Conservation (phyloP, 352 stramenopile species). For the Pythium sp. region DNA sequence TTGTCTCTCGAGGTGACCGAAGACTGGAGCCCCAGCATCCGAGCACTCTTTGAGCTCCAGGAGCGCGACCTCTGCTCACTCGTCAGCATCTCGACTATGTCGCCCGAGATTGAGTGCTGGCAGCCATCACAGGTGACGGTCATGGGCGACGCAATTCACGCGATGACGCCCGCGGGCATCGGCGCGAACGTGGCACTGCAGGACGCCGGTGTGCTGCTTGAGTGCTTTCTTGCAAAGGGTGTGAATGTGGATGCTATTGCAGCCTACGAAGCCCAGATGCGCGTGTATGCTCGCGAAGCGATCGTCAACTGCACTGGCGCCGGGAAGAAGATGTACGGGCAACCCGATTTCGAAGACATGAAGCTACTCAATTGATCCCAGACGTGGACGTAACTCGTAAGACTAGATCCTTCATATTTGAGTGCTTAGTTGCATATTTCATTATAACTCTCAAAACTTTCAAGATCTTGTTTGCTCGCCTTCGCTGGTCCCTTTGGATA, state of each 20-base stretch:
- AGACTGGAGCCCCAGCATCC: conserved; percentile 8
- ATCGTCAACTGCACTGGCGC: neutral
- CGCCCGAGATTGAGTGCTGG: conserved; percentile 7
- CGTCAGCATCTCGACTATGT: conserved; percentile 12
- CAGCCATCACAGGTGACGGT: conserved; percentile 3
- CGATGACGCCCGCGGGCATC: conserved; percentile 11
- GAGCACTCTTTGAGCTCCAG: conserved; percentile 10
- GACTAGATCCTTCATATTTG: neutral
- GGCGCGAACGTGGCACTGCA: conserved; percentile 13
- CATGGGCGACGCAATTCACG: conserved; percentile 14
- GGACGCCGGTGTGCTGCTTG: conserved; percentile 6
- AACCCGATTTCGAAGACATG: conserved; percentile 14
- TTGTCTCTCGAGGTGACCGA: conserved; percentile 2
- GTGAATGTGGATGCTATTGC: neutral
- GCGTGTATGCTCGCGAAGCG: conserved; percentile 3
- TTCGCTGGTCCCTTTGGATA: neutral
- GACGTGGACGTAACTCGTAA: neutral
- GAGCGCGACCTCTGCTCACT: neutral
- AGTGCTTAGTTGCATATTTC: too few species aligned
- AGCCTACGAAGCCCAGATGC: conserved; percentile 9
- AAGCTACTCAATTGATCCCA: neutral
- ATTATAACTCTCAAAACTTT: too few species aligned
- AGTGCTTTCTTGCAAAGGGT: neutral
- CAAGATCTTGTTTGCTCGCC: too few species aligned
- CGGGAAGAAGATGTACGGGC: conserved; percentile 12